Conservation (phyloP, 176 grass and related monocot genomes). For the Eleusine indica region DNA sequence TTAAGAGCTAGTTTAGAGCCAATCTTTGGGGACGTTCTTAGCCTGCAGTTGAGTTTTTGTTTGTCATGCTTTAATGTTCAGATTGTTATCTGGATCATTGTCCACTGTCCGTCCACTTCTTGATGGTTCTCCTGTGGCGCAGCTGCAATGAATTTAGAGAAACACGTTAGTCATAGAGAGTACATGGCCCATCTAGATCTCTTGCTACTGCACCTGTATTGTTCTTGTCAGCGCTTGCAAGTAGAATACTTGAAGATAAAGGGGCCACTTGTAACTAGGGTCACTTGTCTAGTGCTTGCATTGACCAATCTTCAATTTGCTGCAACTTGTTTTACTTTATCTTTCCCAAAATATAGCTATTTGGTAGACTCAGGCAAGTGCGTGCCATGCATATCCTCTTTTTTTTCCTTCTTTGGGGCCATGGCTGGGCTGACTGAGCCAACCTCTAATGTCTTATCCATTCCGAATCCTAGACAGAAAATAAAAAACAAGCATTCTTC, state of each 20-base stretch:
- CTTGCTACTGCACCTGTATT: not conserved
- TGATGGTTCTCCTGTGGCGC: not conserved
- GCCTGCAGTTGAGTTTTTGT: too few relatives aligned
- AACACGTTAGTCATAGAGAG: too few relatives aligned
- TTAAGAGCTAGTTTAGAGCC: too few relatives aligned
- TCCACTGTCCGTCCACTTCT: not conserved
- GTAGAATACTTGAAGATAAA: not conserved
- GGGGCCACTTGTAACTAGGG: not conserved
- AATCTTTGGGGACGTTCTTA: too few relatives aligned
- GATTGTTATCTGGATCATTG: not conserved
- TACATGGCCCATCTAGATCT: too few relatives aligned
- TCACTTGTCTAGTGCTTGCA: not conserved
- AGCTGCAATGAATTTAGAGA: too few relatives aligned
- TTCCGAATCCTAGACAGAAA: not conserved
- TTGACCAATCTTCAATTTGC: not conserved
- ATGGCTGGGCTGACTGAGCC: not conserved
- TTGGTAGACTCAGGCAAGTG: not conserved
- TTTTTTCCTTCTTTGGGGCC: not conserved
- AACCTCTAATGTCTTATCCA: not conserved
- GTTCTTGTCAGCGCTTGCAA: not conserved
- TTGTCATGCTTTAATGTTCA: not conserved
- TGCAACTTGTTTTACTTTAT: conserved; percentile 1
- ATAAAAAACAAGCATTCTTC: not conserved
- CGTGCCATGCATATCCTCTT: not conserved
- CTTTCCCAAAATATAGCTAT: not conserved